Evolutionary conservation across 768 basidiomycete genomes (phyloP).

Genomic region (Phanerochaete sordida): DNA sequence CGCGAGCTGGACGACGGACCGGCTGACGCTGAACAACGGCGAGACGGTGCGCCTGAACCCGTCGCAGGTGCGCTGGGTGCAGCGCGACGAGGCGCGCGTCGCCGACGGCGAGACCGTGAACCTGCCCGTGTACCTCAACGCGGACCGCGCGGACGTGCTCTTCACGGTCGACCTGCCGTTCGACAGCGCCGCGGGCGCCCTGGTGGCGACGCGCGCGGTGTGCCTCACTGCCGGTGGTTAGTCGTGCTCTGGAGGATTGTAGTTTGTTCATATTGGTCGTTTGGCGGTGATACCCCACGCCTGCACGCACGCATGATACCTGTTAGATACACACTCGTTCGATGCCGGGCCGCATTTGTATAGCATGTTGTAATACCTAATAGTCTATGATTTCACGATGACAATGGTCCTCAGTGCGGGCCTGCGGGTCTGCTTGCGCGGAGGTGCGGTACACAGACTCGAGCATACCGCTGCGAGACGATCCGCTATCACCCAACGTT

Average conservation of each 20-base stretch:
- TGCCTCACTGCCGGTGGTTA: constrained; percentile 83
- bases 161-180: constrained; percentile 88
- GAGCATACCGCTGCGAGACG: too few relatives aligned
- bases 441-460: too few relatives aligned
- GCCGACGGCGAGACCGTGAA: constrained; percentile 52
- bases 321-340: background rate
- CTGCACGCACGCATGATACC: background rate
- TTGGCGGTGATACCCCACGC: background rate
- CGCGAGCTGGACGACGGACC: constrained; percentile 67
- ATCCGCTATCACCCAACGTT: too few relatives aligned
- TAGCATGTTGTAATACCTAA: too few relatives aligned
- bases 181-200: constrained; percentile 56
- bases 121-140: constrained; percentile 91
- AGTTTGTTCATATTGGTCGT: background rate
- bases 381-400: too few relatives aligned
- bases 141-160: constrained; percentile 83
- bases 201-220: constrained; percentile 85
- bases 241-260: background rate
- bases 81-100: constrained; percentile 42
- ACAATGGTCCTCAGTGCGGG: too few relatives aligned
- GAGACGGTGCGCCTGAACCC: constrained; percentile 73
- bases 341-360: background rate
- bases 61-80: constrained; percentile 87
- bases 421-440: too few relatives aligned
- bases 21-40: constrained; percentile 81